phyloP scores from a whole-genome alignment of 208 protist genomes.

The Lotmaria passim region DNA sequence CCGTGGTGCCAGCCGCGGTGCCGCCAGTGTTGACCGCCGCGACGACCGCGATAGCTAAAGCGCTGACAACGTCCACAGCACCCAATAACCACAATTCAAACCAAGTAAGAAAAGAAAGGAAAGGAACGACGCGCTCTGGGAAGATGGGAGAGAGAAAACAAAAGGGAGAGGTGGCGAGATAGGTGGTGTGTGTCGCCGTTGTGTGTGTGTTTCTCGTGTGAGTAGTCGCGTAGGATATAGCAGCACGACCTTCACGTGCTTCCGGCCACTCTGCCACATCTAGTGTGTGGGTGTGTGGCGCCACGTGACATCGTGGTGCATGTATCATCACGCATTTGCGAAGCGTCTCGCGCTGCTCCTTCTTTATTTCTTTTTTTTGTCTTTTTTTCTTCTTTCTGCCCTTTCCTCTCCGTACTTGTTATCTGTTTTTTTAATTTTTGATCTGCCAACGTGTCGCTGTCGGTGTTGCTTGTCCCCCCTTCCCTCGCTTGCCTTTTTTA shows the following conservation, averaged over 20 bases:
- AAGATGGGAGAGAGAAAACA: background rate
- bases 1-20: slow-evolving; percentile 37
- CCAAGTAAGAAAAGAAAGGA: background rate
- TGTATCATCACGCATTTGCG: slow-evolving; percentile 1
- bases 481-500: background rate
- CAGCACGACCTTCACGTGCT: too few species aligned
- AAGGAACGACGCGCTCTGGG: slow-evolving; percentile 6
- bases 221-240: too few species aligned
- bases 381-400: background rate
- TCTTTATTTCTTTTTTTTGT: background rate
- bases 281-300: background rate
- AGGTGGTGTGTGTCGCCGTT: slow-evolving; percentile 6
- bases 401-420: slow-evolving; percentile 18
- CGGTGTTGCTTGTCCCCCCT: background rate
- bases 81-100: too few species aligned
- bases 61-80: background rate
- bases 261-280: slow-evolving; percentile 4
- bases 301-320: background rate
- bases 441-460: background rate
- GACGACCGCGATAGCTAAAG: slow-evolving; percentile 38
- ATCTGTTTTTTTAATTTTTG: slow-evolving; percentile 15
- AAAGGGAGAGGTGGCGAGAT: background rate
- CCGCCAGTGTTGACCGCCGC: slow-evolving; percentile 39
- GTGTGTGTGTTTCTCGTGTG: background rate
- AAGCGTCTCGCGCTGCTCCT: slow-evolving; percentile 10